Conservation (phyloP, 1,139 yeast genomes). For the Geotrichum klebahnii region DNA sequence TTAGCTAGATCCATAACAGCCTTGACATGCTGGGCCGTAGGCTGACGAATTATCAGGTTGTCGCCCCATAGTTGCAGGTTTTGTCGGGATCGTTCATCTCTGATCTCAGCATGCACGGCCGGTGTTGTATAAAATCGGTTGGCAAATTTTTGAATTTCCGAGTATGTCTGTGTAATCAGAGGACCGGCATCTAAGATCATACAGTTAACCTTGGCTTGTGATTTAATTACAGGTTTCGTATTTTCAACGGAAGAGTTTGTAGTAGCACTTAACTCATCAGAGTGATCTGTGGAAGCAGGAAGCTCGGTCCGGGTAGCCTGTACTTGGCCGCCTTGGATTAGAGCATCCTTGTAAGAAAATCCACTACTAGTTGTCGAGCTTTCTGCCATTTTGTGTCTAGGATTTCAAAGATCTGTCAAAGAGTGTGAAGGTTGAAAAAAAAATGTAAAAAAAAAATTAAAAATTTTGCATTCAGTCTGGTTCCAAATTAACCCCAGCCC, state of each 20-base stretch:
- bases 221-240: neutral
- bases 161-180: conserved; percentile 77
- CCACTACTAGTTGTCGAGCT: neutral
- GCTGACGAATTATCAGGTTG: conserved; percentile 55
- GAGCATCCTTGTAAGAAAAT: conserved; percentile 12
- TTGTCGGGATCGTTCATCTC: conserved; percentile 77
- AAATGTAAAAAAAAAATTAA: conserved; percentile 4
- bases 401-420: neutral
- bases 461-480: neutral
- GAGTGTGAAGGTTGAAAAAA: neutral
- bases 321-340: conserved; percentile 1
- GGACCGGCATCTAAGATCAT: conserved; percentile 94
- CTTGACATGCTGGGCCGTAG: conserved; percentile 58
- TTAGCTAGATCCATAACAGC: conserved; percentile 73
- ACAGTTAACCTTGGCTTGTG: conserved; percentile 31
- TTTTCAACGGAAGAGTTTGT: neutral
- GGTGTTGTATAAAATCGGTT: conserved; percentile 78
- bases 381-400: conserved; percentile 1
- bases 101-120: conserved; percentile 80
- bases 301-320: neutral
- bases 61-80: conserved; percentile 78
- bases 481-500: neutral
- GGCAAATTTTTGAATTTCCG: conserved; percentile 68
- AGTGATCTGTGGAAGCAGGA: neutral
- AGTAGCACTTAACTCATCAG: neutral